phyloP scores from a whole-genome alignment of 805 yeast species.

The Yarrowia sp. region DNA sequence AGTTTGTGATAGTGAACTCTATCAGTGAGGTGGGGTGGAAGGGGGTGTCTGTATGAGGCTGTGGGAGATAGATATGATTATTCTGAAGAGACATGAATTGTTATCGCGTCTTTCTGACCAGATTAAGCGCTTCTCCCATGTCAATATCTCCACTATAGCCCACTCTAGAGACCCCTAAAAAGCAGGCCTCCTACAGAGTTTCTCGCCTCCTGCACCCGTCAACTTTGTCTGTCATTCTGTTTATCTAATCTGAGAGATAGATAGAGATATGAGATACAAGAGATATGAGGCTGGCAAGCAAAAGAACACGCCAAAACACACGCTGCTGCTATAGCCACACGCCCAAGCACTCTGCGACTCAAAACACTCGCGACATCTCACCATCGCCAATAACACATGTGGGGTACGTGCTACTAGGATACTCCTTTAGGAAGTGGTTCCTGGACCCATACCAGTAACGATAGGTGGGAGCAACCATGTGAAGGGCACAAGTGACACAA shows the following conservation, averaged over 20 bases:
- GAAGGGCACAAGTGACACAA: background rate
- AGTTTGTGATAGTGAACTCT: slow-evolving; percentile 7
- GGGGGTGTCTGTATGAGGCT: too few relatives aligned
- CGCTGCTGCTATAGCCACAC: too few relatives aligned
- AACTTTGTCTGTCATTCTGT: slow-evolving; percentile 1
- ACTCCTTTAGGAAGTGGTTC: slow-evolving; percentile 8
- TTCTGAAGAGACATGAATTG: background rate
- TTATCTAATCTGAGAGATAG: slow-evolving; percentile 10
- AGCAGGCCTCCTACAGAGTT: too few relatives aligned
- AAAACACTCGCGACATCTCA: too few relatives aligned
- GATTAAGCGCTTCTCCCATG: too few relatives aligned
- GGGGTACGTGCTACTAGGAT: background rate
- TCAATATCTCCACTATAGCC: background rate
- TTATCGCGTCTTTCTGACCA: too few relatives aligned
- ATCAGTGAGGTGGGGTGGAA: background rate
- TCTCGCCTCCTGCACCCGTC: background rate
- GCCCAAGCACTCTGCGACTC: too few relatives aligned
- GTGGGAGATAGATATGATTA: background rate
- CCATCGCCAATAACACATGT: too few relatives aligned
- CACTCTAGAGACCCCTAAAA: too few relatives aligned
- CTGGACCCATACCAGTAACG: background rate
- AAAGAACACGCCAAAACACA: too few relatives aligned
- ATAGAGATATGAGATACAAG: background rate
- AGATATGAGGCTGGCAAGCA: too few relatives aligned
- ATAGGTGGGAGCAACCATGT: background rate